These are phyloP conservation scores for Leccinum disarticulatum DNA, from an alignment of 768 basidiomycete genomes.

Conservation along the genomic window DNA sequence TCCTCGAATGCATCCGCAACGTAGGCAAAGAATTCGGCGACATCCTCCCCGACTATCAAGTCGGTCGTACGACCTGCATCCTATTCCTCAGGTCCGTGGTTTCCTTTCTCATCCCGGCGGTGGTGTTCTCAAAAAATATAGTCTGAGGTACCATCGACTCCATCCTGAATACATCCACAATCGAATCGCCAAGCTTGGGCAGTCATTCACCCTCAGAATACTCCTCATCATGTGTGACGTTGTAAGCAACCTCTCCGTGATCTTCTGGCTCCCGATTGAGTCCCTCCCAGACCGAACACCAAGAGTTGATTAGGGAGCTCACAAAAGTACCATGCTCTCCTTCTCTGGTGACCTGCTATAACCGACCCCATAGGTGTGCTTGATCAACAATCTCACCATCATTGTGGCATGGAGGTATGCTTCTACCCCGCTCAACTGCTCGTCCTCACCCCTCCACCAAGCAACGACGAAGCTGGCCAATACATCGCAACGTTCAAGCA, in stretches of 20 bases:
- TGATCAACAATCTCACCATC: constrained; percentile 92
- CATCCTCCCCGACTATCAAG: constrained; percentile 92
- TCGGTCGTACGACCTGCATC: constrained; percentile 90
- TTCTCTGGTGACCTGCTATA: constrained; percentile 4
- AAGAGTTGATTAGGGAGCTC: constrained; percentile 87
- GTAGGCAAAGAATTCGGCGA: constrained; percentile 95
- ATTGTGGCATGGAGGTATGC: constrained; percentile 87
- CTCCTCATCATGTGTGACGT: constrained; percentile 90
- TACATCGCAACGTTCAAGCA: constrained; percentile 92
- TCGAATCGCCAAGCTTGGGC: constrained; percentile 84
- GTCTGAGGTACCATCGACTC: constrained; percentile 90
- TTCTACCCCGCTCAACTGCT: constrained; percentile 21
- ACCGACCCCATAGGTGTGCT: constrained; percentile 54
- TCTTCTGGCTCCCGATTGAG: not conserved
- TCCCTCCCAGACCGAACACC: constrained; percentile 75
- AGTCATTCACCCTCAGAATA: constrained; percentile 79
- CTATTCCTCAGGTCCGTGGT: constrained; percentile 77
- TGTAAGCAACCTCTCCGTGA: constrained; percentile 47
- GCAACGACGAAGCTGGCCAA: constrained; percentile 87
- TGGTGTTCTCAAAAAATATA: constrained; percentile 30
- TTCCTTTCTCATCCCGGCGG: not conserved
- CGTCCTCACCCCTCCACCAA: constrained; percentile 30
- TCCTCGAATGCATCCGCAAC: constrained; percentile 84
- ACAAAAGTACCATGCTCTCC: constrained; percentile 60
- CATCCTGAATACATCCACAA: constrained; percentile 97